Conservation (phyloP, 2,329 filamentous ascomycete species). For the Pseudopithomyces maydicus region DNA sequence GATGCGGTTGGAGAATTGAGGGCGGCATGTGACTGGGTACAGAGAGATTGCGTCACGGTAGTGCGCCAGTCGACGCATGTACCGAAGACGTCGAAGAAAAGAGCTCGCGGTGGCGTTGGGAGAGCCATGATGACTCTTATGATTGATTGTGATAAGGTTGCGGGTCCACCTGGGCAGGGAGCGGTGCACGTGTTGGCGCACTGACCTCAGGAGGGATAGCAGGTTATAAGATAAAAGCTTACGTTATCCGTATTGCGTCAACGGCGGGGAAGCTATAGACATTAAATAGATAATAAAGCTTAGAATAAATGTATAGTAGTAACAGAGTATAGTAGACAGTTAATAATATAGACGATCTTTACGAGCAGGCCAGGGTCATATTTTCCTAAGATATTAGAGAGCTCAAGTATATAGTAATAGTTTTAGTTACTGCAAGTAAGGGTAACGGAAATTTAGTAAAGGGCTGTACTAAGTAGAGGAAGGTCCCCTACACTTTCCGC, state of each 20-base stretch:
- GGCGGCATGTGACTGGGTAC: slow-evolving; percentile 52
- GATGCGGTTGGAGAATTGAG: slow-evolving; percentile 54
- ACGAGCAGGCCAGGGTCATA: too few relatives aligned
- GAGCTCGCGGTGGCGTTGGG: slow-evolving; percentile 54
- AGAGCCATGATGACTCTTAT: slow-evolving; percentile 29
- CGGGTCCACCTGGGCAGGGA: too few relatives aligned
- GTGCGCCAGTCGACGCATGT: slow-evolving; percentile 81
- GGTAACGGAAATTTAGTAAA: too few relatives aligned
- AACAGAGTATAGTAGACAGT: too few relatives aligned
- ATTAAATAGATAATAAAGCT: background rate
- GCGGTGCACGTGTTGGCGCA: slow-evolving; percentile 9
- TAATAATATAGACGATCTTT: background rate
- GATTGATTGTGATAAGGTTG: slow-evolving; percentile 9
- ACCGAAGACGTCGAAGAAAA: slow-evolving; percentile 79
- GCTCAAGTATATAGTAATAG: too few relatives aligned
- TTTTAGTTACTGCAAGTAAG: too few relatives aligned
- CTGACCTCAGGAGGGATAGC: slow-evolving; percentile 1
- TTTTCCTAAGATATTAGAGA: too few relatives aligned
- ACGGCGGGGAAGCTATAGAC: slow-evolving; percentile 1
- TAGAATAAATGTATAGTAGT: too few relatives aligned
- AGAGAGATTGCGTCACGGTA: slow-evolving; percentile 66
- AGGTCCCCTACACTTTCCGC: too few relatives aligned
- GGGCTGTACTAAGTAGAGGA: too few relatives aligned
- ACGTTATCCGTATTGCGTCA: background rate
- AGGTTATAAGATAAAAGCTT: background rate